Conservation (phyloP, 1,284 basidiomycete species). For the Schizophyllum commune region DNA sequence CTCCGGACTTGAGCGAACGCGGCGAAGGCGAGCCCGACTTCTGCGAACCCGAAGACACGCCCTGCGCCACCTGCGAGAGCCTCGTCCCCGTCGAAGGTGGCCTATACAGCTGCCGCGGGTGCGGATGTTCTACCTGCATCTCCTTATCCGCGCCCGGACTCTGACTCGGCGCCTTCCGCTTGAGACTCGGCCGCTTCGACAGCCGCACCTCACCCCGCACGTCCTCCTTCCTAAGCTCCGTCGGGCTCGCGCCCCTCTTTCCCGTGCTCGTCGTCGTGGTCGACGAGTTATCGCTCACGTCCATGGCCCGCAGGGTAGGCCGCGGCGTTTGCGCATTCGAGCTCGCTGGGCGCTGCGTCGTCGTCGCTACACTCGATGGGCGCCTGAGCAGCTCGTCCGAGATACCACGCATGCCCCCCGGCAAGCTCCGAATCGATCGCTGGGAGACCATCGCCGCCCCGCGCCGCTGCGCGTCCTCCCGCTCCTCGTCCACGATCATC, state of each 20-base stretch:
- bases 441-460: conserved; percentile 13
- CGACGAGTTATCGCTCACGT: conserved; percentile 9
- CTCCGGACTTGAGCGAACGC: background rate
- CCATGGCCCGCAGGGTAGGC: conserved; percentile 5
- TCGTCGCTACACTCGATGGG: background rate
- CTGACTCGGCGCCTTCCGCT: conserved; percentile 16
- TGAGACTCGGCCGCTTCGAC: conserved; percentile 61
- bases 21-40: background rate
- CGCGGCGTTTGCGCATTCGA: background rate
- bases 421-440: background rate
- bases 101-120: background rate
- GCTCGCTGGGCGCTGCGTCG: background rate
- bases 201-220: conserved; percentile 45
- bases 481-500: conserved; percentile 71
- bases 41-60: background rate
- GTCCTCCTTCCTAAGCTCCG: conserved; percentile 57
- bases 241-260: conserved; percentile 66
- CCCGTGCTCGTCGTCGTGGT: conserved; percentile 26
- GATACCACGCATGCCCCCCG: background rate
- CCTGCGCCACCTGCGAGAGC: background rate
- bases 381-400: conserved; percentile 6
- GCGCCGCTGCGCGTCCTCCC: conserved; percentile 27
- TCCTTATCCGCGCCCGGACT: background rate
- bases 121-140: background rate
- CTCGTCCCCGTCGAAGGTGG: background rate